Evolutionary conservation across 164 flowering plant species (phyloP), one percentile per base, ranked within the genome.

Genomic region (Tetracentron sinense): DNA sequence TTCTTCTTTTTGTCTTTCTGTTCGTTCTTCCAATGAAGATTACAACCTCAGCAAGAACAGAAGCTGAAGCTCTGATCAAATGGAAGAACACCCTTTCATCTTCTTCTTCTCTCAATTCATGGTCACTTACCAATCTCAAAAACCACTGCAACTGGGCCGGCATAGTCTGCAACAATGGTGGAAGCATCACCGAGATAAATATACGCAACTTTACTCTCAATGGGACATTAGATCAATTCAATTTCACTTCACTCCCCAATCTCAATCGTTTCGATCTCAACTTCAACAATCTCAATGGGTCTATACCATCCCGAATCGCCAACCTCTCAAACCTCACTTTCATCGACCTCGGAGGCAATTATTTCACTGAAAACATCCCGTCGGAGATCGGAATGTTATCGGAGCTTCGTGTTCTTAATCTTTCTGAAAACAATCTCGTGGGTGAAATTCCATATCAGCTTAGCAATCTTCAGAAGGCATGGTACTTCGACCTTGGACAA

Each of bases 141-240:
- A 73, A 55, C 61, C 74, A 69, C 44, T 85, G 87, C 82, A 73
- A 74, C 66, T 85, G 89, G 87, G 73, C 77, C 31, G 80, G 74
- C 28, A 67, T 85, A 56, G 50, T 26, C 53, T 85, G 89, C 60
- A 58, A 76, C 58, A 7, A 58, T 19, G 21, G 64, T 2, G 68
- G 69, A 62, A 61, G 51, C 7, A 71, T 79, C 33, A 69, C 80
- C 1, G 56, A 66, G 25, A 68, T 85, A 17, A 65, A 74, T 62
- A 75, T 85, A 28, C 50, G 80, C 6, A 57, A 23, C 42, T 21
- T 56, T 19, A 22, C 28, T 56, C 70, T 85, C 30, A 10, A 20
- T 3, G 87, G 81, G 20, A 69, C 80, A 8, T 77, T 83, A 0
- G 52, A 60, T n/a, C 29, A 54, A 0, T 68, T 85, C 63, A 61